These are phyloP conservation scores for Botrytis hyacinthi DNA, from an alignment of 2,329 filamentous ascomycete species.

Conservation along the genomic window DNA sequence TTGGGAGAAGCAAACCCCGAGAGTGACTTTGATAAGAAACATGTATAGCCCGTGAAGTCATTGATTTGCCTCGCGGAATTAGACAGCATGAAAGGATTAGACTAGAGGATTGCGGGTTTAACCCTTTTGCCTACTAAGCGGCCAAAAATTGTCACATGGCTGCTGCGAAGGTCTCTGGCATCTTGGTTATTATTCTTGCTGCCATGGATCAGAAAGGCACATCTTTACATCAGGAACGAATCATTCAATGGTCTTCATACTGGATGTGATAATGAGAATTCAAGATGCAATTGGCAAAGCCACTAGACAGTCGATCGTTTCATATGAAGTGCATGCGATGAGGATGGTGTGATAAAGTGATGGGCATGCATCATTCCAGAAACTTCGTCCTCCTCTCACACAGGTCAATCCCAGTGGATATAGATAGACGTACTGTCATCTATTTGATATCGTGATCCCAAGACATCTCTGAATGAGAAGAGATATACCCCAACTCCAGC, in stretches of 20 bases:
- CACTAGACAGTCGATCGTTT: background rate
- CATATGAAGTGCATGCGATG: background rate
- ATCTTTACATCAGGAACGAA: background rate
- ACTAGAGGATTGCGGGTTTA: background rate
- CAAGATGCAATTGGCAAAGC: background rate
- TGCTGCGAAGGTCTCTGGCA: background rate
- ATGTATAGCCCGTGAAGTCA: background rate
- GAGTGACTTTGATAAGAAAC: background rate
- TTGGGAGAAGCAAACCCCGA: background rate
- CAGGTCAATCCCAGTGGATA: background rate
- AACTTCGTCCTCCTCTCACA: background rate
- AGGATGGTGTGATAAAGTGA: background rate
- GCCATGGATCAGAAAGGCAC: background rate
- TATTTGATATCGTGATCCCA: background rate
- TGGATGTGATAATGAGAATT: background rate
- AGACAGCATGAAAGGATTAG: background rate
- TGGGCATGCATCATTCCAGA: background rate
- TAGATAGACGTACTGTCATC: background rate
- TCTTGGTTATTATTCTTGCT: background rate
- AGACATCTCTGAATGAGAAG: background rate
- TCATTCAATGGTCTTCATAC: background rate
- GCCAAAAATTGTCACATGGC: background rate
- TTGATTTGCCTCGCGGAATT: background rate
- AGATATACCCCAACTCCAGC: background rate
- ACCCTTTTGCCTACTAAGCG: background rate